A percentile compares a stretch with the other conserved stretches of the same genome.
Evolutionary conservation across 371 early-diverging fungal genomes (phyloP).

Genomic region (Haplosporangium sp.): DNA sequence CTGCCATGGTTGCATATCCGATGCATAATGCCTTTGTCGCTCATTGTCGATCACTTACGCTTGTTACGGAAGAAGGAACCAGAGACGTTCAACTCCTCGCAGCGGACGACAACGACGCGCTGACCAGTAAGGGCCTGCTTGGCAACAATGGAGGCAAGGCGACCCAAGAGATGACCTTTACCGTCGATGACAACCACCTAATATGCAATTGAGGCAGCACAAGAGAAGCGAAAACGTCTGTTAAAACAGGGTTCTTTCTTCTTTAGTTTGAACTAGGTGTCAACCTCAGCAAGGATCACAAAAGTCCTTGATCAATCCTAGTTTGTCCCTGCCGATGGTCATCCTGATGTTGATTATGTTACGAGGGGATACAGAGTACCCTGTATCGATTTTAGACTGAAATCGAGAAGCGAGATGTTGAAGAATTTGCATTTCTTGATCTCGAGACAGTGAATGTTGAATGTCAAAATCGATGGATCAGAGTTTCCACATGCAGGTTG

Average conservation of each 20-base stretch:
- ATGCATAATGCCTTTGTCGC: not conserved
- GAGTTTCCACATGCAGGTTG: conserved; percentile 5
- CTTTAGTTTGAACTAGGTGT: too few species aligned
- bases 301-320: too few species aligned
- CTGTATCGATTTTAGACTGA: too few species aligned
- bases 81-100: conserved; percentile 98
- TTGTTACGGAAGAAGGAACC: conserved; percentile 99
- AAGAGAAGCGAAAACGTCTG: conserved; percentile 8
- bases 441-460: conserved; percentile 14
- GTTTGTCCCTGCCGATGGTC: too few species aligned
- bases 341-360: too few species aligned
- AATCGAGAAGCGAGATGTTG: too few species aligned
- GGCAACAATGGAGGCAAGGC: conserved; percentile 98
- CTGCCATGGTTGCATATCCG: not conserved
- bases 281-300: too few species aligned
- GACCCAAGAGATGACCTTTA: conserved; percentile 99
- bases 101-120: conserved; percentile 97
- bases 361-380: too few species aligned
- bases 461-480: conserved; percentile 17
- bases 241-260: conserved; percentile 1
- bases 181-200: conserved; percentile 99
- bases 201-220: too few species aligned
- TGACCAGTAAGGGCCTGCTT: conserved; percentile 99
- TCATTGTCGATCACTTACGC: conserved; percentile 70
- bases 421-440: too few species aligned